Evolutionary conservation across 257 asterid genomes (phyloP), one percentile per base, ranked within the genome.

Genomic region (Mitragyna speciosa): DNA sequence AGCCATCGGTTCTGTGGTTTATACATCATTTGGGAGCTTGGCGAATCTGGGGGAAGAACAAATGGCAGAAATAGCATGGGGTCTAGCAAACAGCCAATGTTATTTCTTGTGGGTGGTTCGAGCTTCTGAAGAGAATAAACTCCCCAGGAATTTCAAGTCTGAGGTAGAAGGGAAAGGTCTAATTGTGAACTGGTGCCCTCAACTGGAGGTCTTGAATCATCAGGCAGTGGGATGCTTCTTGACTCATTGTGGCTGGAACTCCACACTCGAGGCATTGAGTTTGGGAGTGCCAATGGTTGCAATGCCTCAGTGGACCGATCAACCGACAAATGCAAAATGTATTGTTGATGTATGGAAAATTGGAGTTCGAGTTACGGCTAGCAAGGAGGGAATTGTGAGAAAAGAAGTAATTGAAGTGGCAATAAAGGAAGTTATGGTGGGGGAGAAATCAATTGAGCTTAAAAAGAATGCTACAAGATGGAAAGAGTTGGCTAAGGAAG

Each of bases 181-280:
- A 39, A 43, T 81, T 0, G 80, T 87, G 5, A 79, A 79, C 2
- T 89, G 92, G 91, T 85, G 92, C 71, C 79, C 84, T n/a, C 92
- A 89, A 4, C 82, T 84, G 0, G 65, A 87, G 30, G 89, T 87
- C 12, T 61, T 89, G 85, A 84, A 82, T 63, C 89, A 87, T 68
- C 71, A 1, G 1, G 76, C 90, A 0, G 22, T 85, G 9, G 84
- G 88, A 5, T 85, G 88, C 69, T 85, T 89, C 77, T 12, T 88
- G 81, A 85, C 83, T 6, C 91, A 88, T 17, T 82, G 91, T 61
- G 91, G 91, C 0, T 87, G 91, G 91, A 85, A 83, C 70, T 87
- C 91, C 5, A 81, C 84, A 0, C 76, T 85, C 0, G 91, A 87
- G 30, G 87, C 87, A 0, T 6, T 87, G 83, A 79, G 86, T 73